Percentiles rank a stretch among this genome's conserved stretches.
Evolutionary conservation across 2,329 filamentous ascomycete species (phyloP).

Genomic region (Colletotrichum tropicicola): DNA sequence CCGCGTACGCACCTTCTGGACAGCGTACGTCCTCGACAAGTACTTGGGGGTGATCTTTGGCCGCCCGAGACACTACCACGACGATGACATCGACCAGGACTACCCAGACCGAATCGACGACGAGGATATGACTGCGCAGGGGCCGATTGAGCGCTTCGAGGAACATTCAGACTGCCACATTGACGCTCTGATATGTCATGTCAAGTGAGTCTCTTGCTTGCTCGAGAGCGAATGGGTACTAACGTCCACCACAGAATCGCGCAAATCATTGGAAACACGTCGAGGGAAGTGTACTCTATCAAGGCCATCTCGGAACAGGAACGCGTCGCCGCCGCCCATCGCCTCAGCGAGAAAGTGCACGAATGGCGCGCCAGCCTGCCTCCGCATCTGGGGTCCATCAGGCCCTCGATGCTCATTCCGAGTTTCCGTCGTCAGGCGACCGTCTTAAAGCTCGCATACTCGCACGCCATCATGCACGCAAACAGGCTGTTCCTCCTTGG

Average conservation of each 20-base stretch:
- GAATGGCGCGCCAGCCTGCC: conserved; percentile 50
- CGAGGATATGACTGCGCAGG: conserved; percentile 58
- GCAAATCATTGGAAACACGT: conserved; percentile 48
- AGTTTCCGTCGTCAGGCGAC: conserved; percentile 58
- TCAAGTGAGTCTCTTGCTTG: conserved; percentile 38
- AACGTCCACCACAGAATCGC: conserved; percentile 40
- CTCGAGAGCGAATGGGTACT: no score
- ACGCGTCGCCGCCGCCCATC: conserved; percentile 46
- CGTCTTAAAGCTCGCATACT: conserved; percentile 62
- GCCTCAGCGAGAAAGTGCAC: conserved; percentile 47
- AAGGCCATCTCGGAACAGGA: conserved; percentile 44
- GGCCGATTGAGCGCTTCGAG: conserved; percentile 36
- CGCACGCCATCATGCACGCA: conserved; percentile 64
- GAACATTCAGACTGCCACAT: conserved; percentile 55
- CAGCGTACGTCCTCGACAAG: conserved; percentile 68
- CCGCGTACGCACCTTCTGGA: conserved; percentile 68
- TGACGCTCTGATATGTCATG: conserved; percentile 56
- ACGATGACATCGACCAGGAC: conserved; percentile 71
- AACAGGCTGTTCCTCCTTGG: conserved; percentile 62
- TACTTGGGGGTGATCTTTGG: conserved; percentile 72
- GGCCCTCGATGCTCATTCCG: conserved; percentile 54
- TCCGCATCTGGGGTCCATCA: conserved; percentile 51
- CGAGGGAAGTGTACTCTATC: conserved; percentile 50
- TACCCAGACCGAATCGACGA: conserved; percentile 64
- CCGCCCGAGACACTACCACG: conserved; percentile 66